Evolutionary conservation across 805 yeast species (phyloP).

Genomic region (Cyberlindnera euphorbiiphila): DNA sequence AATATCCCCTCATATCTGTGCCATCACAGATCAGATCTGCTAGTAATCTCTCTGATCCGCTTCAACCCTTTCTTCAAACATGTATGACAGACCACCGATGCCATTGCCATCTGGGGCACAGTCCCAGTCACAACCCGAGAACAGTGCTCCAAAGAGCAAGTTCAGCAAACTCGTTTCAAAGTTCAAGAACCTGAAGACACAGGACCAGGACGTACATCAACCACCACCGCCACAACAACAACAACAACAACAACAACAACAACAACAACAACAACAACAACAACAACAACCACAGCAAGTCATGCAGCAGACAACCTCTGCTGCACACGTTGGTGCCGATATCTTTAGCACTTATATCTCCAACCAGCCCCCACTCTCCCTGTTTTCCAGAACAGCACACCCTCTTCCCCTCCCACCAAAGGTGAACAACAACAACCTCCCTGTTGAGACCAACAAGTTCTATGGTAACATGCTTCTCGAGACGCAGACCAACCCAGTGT

Average conservation of each 20-base stretch:
- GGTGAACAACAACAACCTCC: constrained; percentile 27
- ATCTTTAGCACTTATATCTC: constrained; percentile 42
- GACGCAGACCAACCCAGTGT: constrained; percentile 62
- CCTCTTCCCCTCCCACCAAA: constrained; percentile 28
- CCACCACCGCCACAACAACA: constrained; percentile 1
- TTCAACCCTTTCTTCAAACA: constrained; percentile 2
- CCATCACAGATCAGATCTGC: constrained; percentile 9
- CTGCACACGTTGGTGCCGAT: constrained; percentile 22
- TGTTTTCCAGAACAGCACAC: constrained; percentile 34
- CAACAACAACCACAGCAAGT: constrained; percentile 4
- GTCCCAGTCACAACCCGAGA: neutral
- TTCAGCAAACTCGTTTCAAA: constrained; percentile 13
- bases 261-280: neutral
- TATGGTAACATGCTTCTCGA: constrained; percentile 69
- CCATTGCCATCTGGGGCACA: constrained; percentile 25
- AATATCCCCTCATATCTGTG: constrained; percentile 2
- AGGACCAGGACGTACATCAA: constrained; percentile 4
- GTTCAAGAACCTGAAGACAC: constrained; percentile 17
- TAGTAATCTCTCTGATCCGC: neutral
- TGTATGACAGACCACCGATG: constrained; percentile 31
- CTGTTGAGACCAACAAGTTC: constrained; percentile 75
- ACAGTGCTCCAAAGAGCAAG: constrained; percentile 2
- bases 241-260: constrained; percentile 1
- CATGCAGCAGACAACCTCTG: constrained; percentile 5
- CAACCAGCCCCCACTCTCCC: constrained; percentile 38